Evolutionary conservation across 2,329 filamentous ascomycete genomes (phyloP), one percentile per base, ranked within the genome.

Genomic region (Cadophora sp.): DNA sequence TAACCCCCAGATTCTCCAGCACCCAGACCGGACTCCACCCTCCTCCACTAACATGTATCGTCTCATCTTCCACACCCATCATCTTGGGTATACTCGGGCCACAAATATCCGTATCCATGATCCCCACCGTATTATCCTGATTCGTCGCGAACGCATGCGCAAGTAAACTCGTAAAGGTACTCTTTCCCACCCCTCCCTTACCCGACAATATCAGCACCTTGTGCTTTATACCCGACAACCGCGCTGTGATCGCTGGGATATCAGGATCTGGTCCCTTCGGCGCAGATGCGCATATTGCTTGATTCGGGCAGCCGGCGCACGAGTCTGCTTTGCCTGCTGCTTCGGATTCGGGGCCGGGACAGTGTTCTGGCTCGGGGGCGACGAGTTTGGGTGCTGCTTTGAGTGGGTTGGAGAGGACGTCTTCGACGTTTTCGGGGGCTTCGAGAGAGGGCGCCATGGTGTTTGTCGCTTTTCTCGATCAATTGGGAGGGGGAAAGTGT

Each of bases 71-170:
- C 0, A 97, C 95, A 41, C 96, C 96, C 90, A 99, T 94, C 95
- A 99, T 98, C 82, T 97, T 97, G 22, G 96, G 96, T 75, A 99
- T 97, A 71, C 89, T 93, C 0, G 96, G 96, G 0, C 96, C 96
- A 80, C 94, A 97, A 70, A 99, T 97, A 79, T 99, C 96, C 7
- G 96, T 96, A 80, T 99, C 96, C 93, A 98, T 97, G 73, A 99
- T 90, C 22, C 95, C 96, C 33, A 99, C 92, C 0, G 88, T 93
- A 65, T 83, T 90, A 55, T 90, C 87, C 0, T 90, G 88, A 78
- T 96, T 93, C 16, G 88, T 87, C 1, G 96, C 93, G 74, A 99
- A 96, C 1, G 92, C 94, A 77, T 97, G 93, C 1, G 92, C 91
- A 20, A 98, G 87, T 74, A 98, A 87, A 1, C 89, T 91, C 3